Evolutionary conservation across 441 rosid species (phyloP), one percentile per base, ranked within the genome.

Genomic region (Aquilaria agallochum): DNA sequence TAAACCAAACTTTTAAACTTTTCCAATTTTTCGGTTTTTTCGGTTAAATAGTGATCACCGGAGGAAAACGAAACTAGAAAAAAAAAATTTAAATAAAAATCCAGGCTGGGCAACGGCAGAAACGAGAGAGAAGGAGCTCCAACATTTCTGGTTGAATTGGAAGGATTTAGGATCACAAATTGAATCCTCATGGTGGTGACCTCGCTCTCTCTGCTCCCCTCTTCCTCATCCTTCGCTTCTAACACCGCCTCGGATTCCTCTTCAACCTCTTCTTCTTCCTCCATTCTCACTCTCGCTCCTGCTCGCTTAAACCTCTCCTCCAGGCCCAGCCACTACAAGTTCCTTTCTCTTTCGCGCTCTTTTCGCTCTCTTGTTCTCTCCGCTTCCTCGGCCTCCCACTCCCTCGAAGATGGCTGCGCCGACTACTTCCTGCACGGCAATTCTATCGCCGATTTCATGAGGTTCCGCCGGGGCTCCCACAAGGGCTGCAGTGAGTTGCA

Each of bases 401-500:
- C 61, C 31, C 30, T 66, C 5, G 80, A 79, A 45, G 83, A 81
- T 68, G 79, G 70, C 49, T 80, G 90, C 3, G 65, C 84, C 27
- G 78, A 74, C 45, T 75, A 78, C 63, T 91, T 94, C 36, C 68
- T 76, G 30, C 69, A 66, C 59, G 76, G 67, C 76, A 85, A 79
- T 61, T 87, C 95, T 5, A 84, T 94, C 56, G 91, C 88, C 7
- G 96, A 91, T 80, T 87, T 83, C 82, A 75, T 91, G 97, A 83
- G 96, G 74, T 91, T 87, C 71, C 86, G 78, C 51, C 77, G 64
- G 74, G 82, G 82, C 3, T 31, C 64, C 32, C 71, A 60, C 14
- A 61, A 61, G 31, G 72, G 85, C 63, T 59, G 80, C 40, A 82
- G 84, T 48, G 83, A 83, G 63, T 69, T 91, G 75, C 97, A 91